Base-by-base conservation (phyloP, 108 stramenopile genomes). In the Chaetoceros tenuissimus region DNA sequence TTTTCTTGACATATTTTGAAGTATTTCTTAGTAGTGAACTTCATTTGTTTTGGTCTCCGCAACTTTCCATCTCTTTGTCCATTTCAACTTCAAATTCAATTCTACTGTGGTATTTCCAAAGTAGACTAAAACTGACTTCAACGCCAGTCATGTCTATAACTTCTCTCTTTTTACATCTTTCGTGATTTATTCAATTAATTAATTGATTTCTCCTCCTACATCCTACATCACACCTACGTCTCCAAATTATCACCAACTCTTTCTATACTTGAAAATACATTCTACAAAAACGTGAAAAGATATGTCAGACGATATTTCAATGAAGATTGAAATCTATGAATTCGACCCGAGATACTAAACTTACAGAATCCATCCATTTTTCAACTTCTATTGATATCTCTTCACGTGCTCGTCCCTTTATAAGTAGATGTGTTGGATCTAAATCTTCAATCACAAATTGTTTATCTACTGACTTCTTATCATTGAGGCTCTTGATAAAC, bases 361-460 rank as follows among this genome's bases (percentile, higher is more conserved):
- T 26, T 16, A 40, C 34, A 10, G 34, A 20, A 25, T 83, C 77
- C 70, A 87, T 81, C 89, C 85, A 92, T 53, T 69, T 67, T 63
- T 92, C 86, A 16, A 92, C 86, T 67, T 87, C 80, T 27, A 68
- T 50, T 17, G 65, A 67, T 57, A 92, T 87, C 59, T 87, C 85
- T 24, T 82, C 80, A 45, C 71, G 63, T 28, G 78, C 80, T 18
- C 73, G 67, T 29, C 57, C 74, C 53, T 80, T 79, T 51, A 92
- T 70, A 44, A 92, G 55, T 24, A 92, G 59, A 69, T 92, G 90
- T 8, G 73, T 84, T 24, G 77, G 71, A 75, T 92, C 90, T 27
- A 92, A 73, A 51, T 92, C 90, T 53, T 87, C 80, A 0, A 92
- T 1, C 17, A 92, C 81, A 57, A 87, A 85, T 57, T 87, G 87